Evolutionary conservation across 176 grass and related monocot genomes (phyloP), one percentile per base, ranked within the genome.

Genomic region (Eragrostis curvula): DNA sequence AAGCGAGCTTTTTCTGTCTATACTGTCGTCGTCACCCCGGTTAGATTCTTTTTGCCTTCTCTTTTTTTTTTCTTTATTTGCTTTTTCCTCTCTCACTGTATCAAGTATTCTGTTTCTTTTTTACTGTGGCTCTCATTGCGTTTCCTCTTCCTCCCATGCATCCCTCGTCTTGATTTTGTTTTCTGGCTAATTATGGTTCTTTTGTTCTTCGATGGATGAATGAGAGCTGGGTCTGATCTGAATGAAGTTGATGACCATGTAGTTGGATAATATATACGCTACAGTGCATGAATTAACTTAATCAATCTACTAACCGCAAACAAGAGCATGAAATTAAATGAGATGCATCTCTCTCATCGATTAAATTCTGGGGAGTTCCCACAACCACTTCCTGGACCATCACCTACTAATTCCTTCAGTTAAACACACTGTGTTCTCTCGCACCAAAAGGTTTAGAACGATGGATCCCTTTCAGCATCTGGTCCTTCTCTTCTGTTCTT

Each of bases 371-470:
- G 6, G 43, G 32, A n/a, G 75, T 24, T 51, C 16, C 14, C 68
- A 47, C 84, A 74, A 74, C 84, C 60, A 46, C 84, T 45, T 5
- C 45, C 47, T 80, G 76, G 68, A 66, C 84, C 77, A 39, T 70
- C 47, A 80, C 69, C 77, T 73, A 74, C 77, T 68, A 53, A 67
- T 79, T 67, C 46, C 12, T 27, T 57, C 66, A 46, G 36, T 56
- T 70, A 80, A 71, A 39, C 83, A 57, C 32, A 57, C 56, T 0
- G 68, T 64, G n/a, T 63, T 48, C 60, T 16, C 24, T 28, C 12
- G 12, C 56, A 45, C 68, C 16, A 4, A 44, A 16, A 43, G 55
- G 23, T 30, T 14, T 29, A 47, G 6, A 58, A 2, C 20, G 14
- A 51, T 28, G 20, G 12, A 7, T 79, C 66, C 55, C 67, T 63